phyloP scores from a whole-genome alignment of 2,329 filamentous ascomycete species.

The Colletotrichum kahawae region DNA sequence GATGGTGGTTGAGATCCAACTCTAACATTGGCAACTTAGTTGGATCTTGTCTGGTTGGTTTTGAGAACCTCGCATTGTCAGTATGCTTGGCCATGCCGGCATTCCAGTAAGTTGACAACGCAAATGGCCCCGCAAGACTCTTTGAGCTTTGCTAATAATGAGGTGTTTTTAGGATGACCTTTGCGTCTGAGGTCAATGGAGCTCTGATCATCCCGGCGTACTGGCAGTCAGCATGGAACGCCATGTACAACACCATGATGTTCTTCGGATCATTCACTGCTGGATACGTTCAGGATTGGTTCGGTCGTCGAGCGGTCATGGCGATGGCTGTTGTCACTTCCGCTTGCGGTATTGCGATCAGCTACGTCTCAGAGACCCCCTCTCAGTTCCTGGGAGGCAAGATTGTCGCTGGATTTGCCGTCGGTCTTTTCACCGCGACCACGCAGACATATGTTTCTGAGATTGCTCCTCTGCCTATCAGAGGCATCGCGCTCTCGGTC shows the following conservation, averaged over 20 bases:
- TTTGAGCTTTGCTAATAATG: background rate
- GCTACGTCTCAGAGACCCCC: conserved; percentile 17
- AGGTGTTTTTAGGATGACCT: conserved; percentile 10
- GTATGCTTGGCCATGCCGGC: conserved; percentile 26
- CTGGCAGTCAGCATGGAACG: conserved; percentile 29
- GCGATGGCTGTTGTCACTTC: conserved; percentile 13
- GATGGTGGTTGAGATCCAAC: background rate
- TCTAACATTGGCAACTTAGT: conserved; percentile 7
- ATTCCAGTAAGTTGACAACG: conserved; percentile 17
- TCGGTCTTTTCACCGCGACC: conserved; percentile 22
- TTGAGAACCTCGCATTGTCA: conserved; percentile 23
- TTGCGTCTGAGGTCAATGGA: conserved; percentile 24
- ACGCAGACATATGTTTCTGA: conserved; percentile 41
- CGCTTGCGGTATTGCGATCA: conserved; percentile 23
- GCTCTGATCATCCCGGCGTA: conserved; percentile 25
- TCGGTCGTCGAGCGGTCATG: conserved; percentile 24
- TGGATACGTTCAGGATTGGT: conserved; percentile 24
- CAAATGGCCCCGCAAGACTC: accelerated
- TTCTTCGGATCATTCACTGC: conserved; percentile 23
- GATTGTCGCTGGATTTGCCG: conserved; percentile 24
- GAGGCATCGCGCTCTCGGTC: conserved; percentile 41
- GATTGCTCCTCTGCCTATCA: conserved; percentile 34
- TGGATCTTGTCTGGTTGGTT: conserved; percentile 21
- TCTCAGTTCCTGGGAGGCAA: conserved; percentile 25
- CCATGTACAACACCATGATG: conserved; percentile 25